Evolutionary conservation across 768 basidiomycete genomes (phyloP).

Genomic region (Jaapia argillacea): DNA sequence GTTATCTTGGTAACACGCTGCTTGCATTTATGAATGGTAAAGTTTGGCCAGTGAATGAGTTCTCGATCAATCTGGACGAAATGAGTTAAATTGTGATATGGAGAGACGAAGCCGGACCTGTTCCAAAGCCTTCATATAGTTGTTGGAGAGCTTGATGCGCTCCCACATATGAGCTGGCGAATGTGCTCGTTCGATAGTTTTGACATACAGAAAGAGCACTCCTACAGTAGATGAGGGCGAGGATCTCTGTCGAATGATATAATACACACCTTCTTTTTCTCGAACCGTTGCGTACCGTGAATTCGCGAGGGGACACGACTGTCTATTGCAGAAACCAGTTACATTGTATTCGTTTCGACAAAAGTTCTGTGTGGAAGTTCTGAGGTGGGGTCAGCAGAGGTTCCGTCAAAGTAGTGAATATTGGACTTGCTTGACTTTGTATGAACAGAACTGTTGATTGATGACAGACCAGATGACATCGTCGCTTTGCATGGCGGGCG

Average conservation of each 20-base stretch:
- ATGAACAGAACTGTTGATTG: constrained; percentile 93
- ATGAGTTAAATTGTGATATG: not conserved
- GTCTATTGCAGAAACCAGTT: constrained; percentile 88
- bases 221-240: constrained; percentile 31
- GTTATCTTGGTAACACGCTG: constrained; percentile 98
- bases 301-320: constrained; percentile 97
- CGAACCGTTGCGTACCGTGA: constrained; percentile 97
- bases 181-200: constrained; percentile 97
- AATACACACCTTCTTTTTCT: constrained; percentile 73
- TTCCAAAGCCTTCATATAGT: constrained; percentile 90
- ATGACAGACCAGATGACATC: constrained; percentile 98
- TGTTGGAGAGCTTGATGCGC: constrained; percentile 82
- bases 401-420: not conserved
- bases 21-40: constrained; percentile 97
- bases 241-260: constrained; percentile 1
- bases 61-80: constrained; percentile 78
- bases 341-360: constrained; percentile 99
- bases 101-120: constrained; percentile 47
- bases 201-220: constrained; percentile 85
- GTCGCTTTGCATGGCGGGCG: constrained; percentile 87
- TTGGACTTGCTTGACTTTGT: constrained; percentile 90
- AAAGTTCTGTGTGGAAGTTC: constrained; percentile 94
- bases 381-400: constrained; percentile 22
- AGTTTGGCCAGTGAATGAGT: constrained; percentile 97
- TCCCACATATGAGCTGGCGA: constrained; percentile 98